Conservation (phyloP, 495 filamentous ascomycete species). For the Trichoderma gamsii region DNA sequence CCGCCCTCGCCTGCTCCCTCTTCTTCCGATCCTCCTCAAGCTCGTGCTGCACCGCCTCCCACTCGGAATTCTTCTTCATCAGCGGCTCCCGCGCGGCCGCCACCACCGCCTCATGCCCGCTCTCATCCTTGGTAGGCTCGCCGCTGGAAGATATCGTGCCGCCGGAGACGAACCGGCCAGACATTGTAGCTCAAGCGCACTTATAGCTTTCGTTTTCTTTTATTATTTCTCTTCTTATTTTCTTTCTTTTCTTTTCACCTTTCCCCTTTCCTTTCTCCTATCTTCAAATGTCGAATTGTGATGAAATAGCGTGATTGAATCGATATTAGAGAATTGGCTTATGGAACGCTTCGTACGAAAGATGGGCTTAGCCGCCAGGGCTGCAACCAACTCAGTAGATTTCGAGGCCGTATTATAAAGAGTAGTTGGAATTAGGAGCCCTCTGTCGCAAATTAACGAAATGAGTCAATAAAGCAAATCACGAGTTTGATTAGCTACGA, state of each 20-base stretch:
- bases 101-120: neutral
- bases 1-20: constrained; percentile 48
- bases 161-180: constrained; percentile 85
- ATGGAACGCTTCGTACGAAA: no score
- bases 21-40: constrained; percentile 55
- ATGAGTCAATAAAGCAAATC: neutral
- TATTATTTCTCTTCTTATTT: neutral
- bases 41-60: constrained; percentile 70
- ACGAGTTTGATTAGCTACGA: neutral
- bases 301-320: no score
- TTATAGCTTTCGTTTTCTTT: neutral
- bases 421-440: neutral
- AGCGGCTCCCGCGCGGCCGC: constrained; percentile 33
- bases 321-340: no score
- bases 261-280: no score
- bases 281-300: no score
- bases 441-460: neutral
- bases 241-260: neutral
- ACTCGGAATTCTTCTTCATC: constrained; percentile 53
- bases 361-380: no score
- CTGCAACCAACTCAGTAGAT: no score
- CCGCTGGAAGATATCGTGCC: constrained; percentile 61
- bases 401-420: neutral
- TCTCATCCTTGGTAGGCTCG: constrained; percentile 21
- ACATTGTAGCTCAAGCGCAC: constrained; percentile 40